Conservation (phyloP, 805 yeast genomes). For the Candida tammaniensis region DNA sequence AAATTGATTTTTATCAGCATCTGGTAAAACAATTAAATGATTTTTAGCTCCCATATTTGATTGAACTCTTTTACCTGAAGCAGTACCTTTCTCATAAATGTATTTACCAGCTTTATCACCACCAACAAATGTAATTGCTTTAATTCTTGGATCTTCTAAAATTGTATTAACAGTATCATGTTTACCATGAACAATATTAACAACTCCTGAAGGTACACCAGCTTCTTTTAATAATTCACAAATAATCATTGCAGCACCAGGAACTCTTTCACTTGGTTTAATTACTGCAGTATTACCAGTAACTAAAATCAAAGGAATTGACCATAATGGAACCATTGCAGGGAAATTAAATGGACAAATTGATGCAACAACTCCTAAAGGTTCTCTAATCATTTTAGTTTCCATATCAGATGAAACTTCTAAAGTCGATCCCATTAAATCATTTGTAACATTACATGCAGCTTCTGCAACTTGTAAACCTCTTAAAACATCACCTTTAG, state of each 20-base stretch:
- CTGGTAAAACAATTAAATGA: constrained; percentile 71
- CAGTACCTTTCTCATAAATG: constrained; percentile 62
- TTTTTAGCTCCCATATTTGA: constrained; percentile 79
- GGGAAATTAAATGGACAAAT: constrained; percentile 84
- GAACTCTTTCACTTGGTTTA: constrained; percentile 69
- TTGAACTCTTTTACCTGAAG: constrained; percentile 72
- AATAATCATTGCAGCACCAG: constrained; percentile 75
- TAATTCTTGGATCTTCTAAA: constrained; percentile 68
- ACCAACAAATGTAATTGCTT: constrained; percentile 77
- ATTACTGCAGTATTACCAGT: constrained; percentile 71
- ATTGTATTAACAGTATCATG: constrained; percentile 70
- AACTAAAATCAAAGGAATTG: constrained; percentile 57
- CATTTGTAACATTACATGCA: constrained; percentile 63
- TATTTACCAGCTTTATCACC: constrained; percentile 77
- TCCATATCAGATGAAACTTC: constrained; percentile 76
- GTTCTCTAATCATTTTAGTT: constrained; percentile 71
- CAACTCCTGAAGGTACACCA: constrained; percentile 72
- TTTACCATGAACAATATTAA: constrained; percentile 71
- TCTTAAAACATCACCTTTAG: constrained; percentile 68
- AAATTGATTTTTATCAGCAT: constrained; percentile 63
- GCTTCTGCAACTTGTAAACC: constrained; percentile 81
- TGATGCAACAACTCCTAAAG: constrained; percentile 73
- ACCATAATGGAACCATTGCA: constrained; percentile 77
- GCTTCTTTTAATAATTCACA: constrained; percentile 72
- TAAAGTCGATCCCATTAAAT: constrained; percentile 58